Percentiles rank a stretch among this genome's conserved stretches.
phyloP scores from a whole-genome alignment of 495 filamentous ascomycete species.

The Trichoderma erinaceum region DNA sequence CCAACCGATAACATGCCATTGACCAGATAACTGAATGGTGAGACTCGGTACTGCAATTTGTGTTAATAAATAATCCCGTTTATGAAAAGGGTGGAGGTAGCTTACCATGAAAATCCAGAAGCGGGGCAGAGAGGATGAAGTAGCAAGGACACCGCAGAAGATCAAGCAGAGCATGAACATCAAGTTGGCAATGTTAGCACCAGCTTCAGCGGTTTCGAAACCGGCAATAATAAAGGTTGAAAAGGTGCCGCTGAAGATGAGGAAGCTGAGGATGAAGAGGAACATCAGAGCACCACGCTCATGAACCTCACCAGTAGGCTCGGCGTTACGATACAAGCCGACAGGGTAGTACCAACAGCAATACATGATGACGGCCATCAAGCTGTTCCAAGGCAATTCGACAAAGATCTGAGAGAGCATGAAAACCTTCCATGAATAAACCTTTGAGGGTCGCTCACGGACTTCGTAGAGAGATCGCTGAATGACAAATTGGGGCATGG shows the following conservation, averaged over 20 bases:
- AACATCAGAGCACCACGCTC: conserved; percentile 64
- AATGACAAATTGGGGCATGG: conserved; percentile 76
- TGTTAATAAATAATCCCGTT: neutral
- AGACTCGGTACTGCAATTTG: conserved; percentile 50
- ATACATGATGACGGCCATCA: conserved; percentile 63
- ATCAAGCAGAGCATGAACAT: conserved; percentile 62
- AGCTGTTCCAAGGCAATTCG: conserved; percentile 68
- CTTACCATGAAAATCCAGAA: conserved; percentile 77
- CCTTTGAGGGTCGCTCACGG: conserved; percentile 77
- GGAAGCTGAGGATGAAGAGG: conserved; percentile 56
- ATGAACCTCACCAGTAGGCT: conserved; percentile 45
- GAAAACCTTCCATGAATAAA: conserved; percentile 78
- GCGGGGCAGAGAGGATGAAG: conserved; percentile 52
- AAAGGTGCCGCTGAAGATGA: conserved; percentile 65
- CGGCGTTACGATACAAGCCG: conserved; percentile 66
- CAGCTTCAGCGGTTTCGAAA: conserved; percentile 60
- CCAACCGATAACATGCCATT: conserved; percentile 56
- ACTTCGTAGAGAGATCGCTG: conserved; percentile 78
- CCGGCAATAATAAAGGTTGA: conserved; percentile 63
- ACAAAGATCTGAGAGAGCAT: conserved; percentile 71
- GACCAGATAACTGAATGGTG: conserved; percentile 68
- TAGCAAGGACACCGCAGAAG: conserved; percentile 71
- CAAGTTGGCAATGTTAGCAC: conserved; percentile 58
- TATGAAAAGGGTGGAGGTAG: neutral
- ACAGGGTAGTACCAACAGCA: conserved; percentile 78